phyloP scores from a whole-genome alignment of 2,329 filamentous ascomycete genomes.

The Paracoccidioides brasiliensis region DNA sequence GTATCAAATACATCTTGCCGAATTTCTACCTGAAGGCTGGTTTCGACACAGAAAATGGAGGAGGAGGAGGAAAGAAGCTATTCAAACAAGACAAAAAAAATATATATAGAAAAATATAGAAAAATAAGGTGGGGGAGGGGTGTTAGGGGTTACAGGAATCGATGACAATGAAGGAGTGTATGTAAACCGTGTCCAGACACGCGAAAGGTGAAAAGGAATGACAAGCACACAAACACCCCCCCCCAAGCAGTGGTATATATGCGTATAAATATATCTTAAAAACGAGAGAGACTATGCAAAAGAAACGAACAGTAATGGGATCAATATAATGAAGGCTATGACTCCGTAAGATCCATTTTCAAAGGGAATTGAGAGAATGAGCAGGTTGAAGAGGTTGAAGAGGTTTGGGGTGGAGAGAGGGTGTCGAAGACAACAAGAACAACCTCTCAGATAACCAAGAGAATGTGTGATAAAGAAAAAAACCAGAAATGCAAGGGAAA shows the following conservation, averaged over 20 bases:
- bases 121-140: not conserved
- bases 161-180: not conserved
- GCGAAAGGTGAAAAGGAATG: not conserved
- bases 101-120: not conserved
- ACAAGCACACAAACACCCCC: not conserved
- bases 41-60: not conserved
- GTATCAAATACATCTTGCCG: slow-evolving; percentile 10
- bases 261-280: not conserved
- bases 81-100: not conserved
- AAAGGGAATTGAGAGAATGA: not conserved
- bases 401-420: not conserved
- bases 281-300: not conserved
- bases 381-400: not conserved
- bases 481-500: not conserved
- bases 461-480: too few species aligned
- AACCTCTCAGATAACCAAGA: too few species aligned
- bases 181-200: not conserved
- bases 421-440: not conserved
- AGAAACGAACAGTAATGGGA: not conserved
- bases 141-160: slow-evolving; percentile 1
- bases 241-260: not conserved
- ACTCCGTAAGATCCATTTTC: not conserved
- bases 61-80: not conserved
- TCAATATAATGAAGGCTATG: not conserved
- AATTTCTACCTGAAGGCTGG: not conserved